Evolutionary conservation across 2,329 filamentous ascomycete species (phyloP).

Genomic region (Thielaviopsis musarum): DNA sequence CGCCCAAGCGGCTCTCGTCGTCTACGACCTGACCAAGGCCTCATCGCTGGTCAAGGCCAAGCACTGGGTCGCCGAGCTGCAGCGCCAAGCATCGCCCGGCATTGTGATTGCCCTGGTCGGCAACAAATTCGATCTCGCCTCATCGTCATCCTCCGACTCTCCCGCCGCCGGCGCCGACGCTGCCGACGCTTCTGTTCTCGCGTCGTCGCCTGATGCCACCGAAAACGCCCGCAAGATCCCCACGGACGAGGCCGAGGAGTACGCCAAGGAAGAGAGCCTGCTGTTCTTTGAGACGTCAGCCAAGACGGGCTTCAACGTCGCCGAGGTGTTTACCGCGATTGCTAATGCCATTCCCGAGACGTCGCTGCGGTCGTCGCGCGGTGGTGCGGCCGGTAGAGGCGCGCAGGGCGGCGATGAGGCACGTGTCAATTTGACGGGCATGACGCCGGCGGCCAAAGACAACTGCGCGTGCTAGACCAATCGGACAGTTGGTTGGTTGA

Average conservation of each 20-base stretch:
- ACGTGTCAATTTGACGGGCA: conserved; percentile 67
- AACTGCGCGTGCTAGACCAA: conserved; percentile 63
- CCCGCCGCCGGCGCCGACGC: conserved; percentile 35
- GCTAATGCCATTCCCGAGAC: conserved; percentile 97
- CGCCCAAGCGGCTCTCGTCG: conserved; percentile 89
- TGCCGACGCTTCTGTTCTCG: conserved; percentile 28
- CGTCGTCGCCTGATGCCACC: conserved; percentile 37
- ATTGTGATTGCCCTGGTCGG: conserved; percentile 95
- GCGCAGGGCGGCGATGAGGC: conserved; percentile 48
- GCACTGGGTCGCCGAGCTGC: conserved; percentile 96
- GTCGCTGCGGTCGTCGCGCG: conserved; percentile 74
- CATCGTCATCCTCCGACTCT: conserved; percentile 30
- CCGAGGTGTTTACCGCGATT: conserved; percentile 93
- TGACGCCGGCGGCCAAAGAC: conserved; percentile 63
- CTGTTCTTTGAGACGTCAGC: conserved; percentile 97
- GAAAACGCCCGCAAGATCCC: conserved; percentile 72
- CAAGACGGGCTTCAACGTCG: conserved; percentile 88
- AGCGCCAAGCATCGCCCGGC: conserved; percentile 85
- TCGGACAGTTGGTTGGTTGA: neutral
- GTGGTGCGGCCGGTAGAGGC: conserved; percentile 41
- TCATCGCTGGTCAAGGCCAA: conserved; percentile 92
- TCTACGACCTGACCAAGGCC: conserved; percentile 96
- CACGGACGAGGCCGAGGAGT: conserved; percentile 78
- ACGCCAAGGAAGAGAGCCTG: conserved; percentile 86
- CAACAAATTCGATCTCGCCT: conserved; percentile 87